phyloP scores from a whole-genome alignment of 768 basidiomycete genomes.

The Collybiopsis confluens region DNA sequence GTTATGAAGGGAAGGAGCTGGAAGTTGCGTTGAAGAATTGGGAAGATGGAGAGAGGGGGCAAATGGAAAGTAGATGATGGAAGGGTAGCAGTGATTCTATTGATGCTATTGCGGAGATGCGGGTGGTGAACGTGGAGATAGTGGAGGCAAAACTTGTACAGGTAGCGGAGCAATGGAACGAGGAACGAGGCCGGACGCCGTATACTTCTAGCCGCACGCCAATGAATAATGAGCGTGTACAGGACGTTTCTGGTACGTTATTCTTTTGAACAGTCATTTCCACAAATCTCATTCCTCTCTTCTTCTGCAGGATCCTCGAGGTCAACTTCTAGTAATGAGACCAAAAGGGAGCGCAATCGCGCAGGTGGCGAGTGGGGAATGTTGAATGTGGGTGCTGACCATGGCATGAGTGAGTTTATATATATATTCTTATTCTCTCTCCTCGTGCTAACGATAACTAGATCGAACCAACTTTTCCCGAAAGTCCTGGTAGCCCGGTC shows the following conservation, averaged over 20 bases:
- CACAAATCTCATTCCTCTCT: too few species aligned
- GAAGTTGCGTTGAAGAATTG: slow-evolving; percentile 2
- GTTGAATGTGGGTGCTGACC: background rate
- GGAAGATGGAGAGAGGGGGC: background rate
- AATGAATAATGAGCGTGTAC: too few species aligned
- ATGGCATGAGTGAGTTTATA: background rate
- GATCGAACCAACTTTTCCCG: background rate
- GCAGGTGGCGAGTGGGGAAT: slow-evolving; percentile 5
- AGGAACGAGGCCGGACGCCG: background rate
- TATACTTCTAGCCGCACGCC: too few species aligned
- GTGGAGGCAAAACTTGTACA: too few species aligned
- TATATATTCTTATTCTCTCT: background rate
- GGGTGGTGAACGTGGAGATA: too few species aligned
- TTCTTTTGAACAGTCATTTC: too few species aligned
- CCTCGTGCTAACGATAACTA: background rate
- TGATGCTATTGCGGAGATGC: too few species aligned
- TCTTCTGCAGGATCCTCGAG: background rate
- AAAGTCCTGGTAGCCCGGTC: background rate
- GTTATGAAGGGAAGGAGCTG: background rate
- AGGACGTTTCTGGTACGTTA: too few species aligned
- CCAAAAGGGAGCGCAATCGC: slow-evolving; percentile 1
- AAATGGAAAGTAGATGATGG: background rate
- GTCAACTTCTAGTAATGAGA: slow-evolving; percentile 3
- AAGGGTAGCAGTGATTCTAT: background rate
- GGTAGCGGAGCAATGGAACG: too few species aligned